These are phyloP conservation scores for Candida wancherniae DNA, from an alignment of 805 yeast genomes.

Conservation along the genomic window DNA sequence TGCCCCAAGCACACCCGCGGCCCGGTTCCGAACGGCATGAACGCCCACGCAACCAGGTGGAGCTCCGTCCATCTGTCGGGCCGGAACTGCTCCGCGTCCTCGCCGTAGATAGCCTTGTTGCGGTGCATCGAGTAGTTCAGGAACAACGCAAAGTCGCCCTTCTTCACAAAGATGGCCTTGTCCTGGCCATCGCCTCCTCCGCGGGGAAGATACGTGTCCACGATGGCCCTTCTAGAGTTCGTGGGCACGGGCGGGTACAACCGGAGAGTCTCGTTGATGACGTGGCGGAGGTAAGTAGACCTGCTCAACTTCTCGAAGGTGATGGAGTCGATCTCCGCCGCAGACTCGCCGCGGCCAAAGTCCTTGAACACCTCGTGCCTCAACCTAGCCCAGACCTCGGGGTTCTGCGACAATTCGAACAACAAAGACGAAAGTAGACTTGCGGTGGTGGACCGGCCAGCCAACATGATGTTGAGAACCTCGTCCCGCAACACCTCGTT, in stretches of 20 bases:
- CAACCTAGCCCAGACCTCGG: conserved; percentile 25
- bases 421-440: conserved; percentile 26
- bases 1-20: conserved; percentile 16
- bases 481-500: conserved; percentile 12
- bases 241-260: conserved; percentile 50
- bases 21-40: conserved; percentile 13
- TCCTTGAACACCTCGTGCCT: conserved; percentile 21
- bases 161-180: conserved; percentile 27
- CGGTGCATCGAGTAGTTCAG: conserved; percentile 12
- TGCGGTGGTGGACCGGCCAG: conserved; percentile 37
- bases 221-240: conserved; percentile 41
- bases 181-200: conserved; percentile 44
- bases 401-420: conserved; percentile 30
- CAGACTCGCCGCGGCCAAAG: conserved; percentile 16
- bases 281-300: conserved; percentile 41
- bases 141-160: conserved; percentile 11
- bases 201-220: conserved; percentile 44
- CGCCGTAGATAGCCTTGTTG: conserved; percentile 9
- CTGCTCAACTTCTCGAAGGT: conserved; percentile 45
- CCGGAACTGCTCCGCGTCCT: conserved; percentile 10
- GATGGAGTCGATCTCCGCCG: conserved; percentile 26
- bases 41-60: conserved; percentile 10
- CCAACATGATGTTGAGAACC: conserved; percentile 16
- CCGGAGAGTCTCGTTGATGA: conserved; percentile 45
- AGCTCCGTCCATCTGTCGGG: conserved; percentile 16